A percentile compares a stretch with the other conserved stretches of the same genome.
Conservation (phyloP, 2,329 filamentous ascomycete species). For the Penicillium capsulatum region DNA sequence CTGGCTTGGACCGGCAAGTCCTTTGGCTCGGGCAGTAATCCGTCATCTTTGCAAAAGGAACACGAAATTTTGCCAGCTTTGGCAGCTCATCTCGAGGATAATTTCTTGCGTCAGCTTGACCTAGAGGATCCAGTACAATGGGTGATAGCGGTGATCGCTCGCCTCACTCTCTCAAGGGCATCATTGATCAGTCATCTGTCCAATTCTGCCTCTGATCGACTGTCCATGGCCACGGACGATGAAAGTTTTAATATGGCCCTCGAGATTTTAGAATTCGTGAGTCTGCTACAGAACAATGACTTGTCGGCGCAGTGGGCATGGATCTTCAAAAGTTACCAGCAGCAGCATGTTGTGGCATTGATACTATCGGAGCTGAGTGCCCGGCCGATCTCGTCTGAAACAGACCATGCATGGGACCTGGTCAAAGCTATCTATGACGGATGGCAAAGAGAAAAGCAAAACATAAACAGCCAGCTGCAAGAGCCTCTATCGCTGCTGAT, state of each 20-base stretch:
- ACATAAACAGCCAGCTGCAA: slow-evolving; percentile 11
- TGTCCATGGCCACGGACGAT: slow-evolving; percentile 40
- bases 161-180: slow-evolving; percentile 66
- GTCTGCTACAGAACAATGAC: slow-evolving; percentile 57
- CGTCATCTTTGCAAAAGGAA: not conserved
- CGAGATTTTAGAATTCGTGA: slow-evolving; percentile 62
- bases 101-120: slow-evolving; percentile 34
- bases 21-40: not conserved
- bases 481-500: slow-evolving; percentile 18
- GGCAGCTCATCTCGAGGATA: slow-evolving; percentile 22
- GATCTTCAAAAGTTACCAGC: slow-evolving; percentile 55
- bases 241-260: slow-evolving; percentile 61
- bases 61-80: slow-evolving; percentile 26
- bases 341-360: slow-evolving; percentile 56
- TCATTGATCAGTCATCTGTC: slow-evolving; percentile 44
- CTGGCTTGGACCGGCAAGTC: slow-evolving; percentile 10
- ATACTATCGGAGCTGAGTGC: slow-evolving; percentile 51
- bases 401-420: slow-evolving; percentile 24
- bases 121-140: slow-evolving; percentile 51
- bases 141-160: slow-evolving; percentile 58
- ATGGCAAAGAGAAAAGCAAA: slow-evolving; percentile 9
- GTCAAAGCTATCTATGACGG: slow-evolving; percentile 20
- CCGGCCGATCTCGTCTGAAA: slow-evolving; percentile 17
- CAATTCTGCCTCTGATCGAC: not conserved
- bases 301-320: slow-evolving; percentile 53